Conservation (phyloP, 768 basidiomycete genomes). For the Auriscalpium microsporum region DNA sequence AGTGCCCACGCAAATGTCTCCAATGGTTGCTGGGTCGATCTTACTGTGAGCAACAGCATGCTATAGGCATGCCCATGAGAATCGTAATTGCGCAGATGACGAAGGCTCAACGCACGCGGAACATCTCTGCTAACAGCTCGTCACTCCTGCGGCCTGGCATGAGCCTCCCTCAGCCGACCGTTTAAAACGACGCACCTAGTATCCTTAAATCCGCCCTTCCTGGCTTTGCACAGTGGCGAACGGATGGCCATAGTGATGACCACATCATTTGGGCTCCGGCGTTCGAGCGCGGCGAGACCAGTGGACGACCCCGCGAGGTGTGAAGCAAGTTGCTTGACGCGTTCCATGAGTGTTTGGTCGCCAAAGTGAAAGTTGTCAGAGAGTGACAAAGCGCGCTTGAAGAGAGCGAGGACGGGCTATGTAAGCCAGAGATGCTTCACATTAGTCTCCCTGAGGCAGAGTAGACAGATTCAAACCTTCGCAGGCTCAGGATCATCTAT, state of each 20-base stretch:
- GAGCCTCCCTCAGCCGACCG: not conserved
- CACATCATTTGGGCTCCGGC: constrained; percentile 64
- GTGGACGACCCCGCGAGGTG: constrained; percentile 39
- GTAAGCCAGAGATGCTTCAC: no score
- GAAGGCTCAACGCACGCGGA: constrained; percentile 40
- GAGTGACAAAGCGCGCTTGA: no score
- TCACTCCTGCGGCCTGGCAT: constrained; percentile 43
- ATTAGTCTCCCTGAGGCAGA: no score
- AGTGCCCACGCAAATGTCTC: constrained; percentile 76
- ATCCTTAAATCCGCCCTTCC: constrained; percentile 69
- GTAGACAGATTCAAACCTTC: no score
- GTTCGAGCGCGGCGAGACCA: constrained; percentile 44
- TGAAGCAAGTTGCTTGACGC: constrained; percentile 56
- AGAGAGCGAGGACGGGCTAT: no score
- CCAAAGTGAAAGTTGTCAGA: no score
- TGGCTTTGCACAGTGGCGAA: constrained; percentile 68
- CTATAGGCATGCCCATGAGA: constrained; percentile 24
- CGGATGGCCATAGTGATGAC: constrained; percentile 78
- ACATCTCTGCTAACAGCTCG: constrained; percentile 75
- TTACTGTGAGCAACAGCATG: constrained; percentile 49
- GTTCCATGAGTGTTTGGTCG: constrained; percentile 36
- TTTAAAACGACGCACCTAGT: constrained; percentile 35
- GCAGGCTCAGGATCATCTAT: no score
- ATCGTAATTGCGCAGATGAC: constrained; percentile 10
- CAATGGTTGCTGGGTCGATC: constrained; percentile 57